Evolutionary conservation across 768 basidiomycete genomes (phyloP).

Genomic region (Suillus plorans): DNA sequence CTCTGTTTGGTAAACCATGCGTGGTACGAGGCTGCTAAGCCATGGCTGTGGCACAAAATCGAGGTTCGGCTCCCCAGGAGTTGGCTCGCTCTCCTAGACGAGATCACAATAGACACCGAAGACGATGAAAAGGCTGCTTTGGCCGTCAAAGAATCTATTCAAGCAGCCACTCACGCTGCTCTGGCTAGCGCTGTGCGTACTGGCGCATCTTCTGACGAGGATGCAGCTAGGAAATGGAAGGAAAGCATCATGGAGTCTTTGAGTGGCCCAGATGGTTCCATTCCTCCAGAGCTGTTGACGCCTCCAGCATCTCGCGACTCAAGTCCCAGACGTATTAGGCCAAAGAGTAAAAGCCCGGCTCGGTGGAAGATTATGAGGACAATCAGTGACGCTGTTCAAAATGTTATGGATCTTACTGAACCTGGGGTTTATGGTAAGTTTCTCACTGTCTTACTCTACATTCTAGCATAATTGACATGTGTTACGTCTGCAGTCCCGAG

Average conservation of each 20-base stretch:
- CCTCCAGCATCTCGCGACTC: constrained; percentile 83
- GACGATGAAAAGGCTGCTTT: constrained; percentile 63
- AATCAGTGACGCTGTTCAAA: constrained; percentile 76
- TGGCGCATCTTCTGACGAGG: constrained; percentile 37
- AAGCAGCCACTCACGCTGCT: constrained; percentile 64
- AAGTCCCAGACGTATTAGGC: constrained; percentile 71
- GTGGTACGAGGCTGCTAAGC: constrained; percentile 83
- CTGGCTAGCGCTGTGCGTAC: constrained; percentile 43
- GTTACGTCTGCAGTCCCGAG: constrained; percentile 52
- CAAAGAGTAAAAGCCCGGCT: constrained; percentile 78
- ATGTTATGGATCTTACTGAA: constrained; percentile 59
- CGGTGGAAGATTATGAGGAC: constrained; percentile 81
- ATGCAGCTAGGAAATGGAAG: constrained; percentile 51
- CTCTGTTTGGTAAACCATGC: constrained; percentile 77
- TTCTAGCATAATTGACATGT: constrained; percentile 9
- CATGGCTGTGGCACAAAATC: constrained; percentile 83
- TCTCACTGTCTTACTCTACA: constrained; percentile 3
- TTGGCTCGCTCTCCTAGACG: constrained; percentile 81
- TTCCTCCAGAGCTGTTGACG: constrained; percentile 73
- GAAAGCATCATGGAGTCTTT: constrained; percentile 59
- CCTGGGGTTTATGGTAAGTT: constrained; percentile 73
- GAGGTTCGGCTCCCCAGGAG: constrained; percentile 83
- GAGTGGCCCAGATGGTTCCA: constrained; percentile 63
- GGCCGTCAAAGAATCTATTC: constrained; percentile 66
- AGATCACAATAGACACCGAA: constrained; percentile 67